A percentile compares a stretch with the other conserved stretches of the same genome.
Evolutionary conservation across 192 early-diverging fungal genomes (phyloP).

Genomic region (Mortierella alpina): DNA sequence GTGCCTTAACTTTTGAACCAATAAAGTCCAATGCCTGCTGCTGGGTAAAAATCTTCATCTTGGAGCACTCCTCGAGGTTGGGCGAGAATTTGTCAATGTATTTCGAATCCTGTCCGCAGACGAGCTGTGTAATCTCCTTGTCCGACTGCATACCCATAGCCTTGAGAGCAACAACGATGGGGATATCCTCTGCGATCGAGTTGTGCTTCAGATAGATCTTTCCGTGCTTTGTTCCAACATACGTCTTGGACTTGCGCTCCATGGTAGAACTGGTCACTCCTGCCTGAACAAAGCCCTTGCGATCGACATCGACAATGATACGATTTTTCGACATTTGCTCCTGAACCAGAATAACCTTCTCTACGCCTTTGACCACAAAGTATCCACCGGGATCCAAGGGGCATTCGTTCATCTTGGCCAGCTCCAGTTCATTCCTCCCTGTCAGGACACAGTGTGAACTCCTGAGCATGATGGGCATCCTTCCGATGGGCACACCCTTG

Average conservation of each 20-base stretch:
- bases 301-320: conserved; percentile 93
- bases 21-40: conserved; percentile 92
- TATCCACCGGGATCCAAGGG: conserved; percentile 98
- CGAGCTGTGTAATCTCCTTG: conserved; percentile 93
- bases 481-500: conserved; percentile 85
- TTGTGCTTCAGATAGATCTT: conserved; percentile 93
- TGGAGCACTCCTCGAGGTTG: conserved; percentile 86
- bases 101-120: conserved; percentile 87
- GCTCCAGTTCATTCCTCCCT: conserved; percentile 80
- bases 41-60: conserved; percentile 86
- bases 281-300: conserved; percentile 83
- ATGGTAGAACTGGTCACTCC: conserved; percentile 91
- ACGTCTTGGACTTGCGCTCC: conserved; percentile 94
- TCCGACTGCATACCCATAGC: conserved; percentile 96
- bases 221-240: conserved; percentile 72
- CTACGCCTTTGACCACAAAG: conserved; percentile 95
- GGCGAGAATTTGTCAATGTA: conserved; percentile 86
- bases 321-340: conserved; percentile 99
- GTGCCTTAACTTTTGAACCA: conserved; percentile 80
- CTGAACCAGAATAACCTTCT: conserved; percentile 98
- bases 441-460: conserved; percentile 86
- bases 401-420: conserved; percentile 92
- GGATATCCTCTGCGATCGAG: conserved; percentile 86
- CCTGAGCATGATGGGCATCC: conserved; percentile 97
- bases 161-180: conserved; percentile 89